Evolutionary conservation across 805 yeast species (phyloP).

Genomic region (Zygosaccharomyces rouxii): DNA sequence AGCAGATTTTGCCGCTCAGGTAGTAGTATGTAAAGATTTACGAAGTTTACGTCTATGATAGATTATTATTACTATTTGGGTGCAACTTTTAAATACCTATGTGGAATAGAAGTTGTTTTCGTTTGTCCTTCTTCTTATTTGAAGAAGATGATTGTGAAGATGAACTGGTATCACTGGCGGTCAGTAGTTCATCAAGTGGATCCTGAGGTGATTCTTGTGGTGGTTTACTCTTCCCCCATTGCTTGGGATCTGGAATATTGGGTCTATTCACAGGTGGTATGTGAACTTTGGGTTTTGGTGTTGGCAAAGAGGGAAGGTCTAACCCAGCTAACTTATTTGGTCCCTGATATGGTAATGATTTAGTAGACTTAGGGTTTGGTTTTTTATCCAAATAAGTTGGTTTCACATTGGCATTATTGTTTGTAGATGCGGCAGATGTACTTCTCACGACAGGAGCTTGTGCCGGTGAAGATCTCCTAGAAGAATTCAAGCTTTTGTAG

Average conservation of each 20-base stretch:
- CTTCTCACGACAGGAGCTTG: slow-evolving; percentile 13
- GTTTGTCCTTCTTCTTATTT: slow-evolving; percentile 41
- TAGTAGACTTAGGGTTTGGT: slow-evolving; percentile 19
- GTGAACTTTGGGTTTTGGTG: slow-evolving; percentile 28
- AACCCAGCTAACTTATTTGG: slow-evolving; percentile 20
- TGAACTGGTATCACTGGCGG: slow-evolving; percentile 9
- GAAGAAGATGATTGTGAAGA: slow-evolving; percentile 14
- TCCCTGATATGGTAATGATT: slow-evolving; percentile 14
- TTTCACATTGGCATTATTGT: slow-evolving; percentile 23
- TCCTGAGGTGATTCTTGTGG: neutral
- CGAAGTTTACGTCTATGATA: neutral
- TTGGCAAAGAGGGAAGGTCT: slow-evolving; percentile 48
- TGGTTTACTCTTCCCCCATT: slow-evolving; percentile 31
- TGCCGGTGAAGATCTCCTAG: slow-evolving; percentile 8
- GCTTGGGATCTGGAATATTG: slow-evolving; percentile 34
- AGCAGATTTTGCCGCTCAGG: slow-evolving; percentile 47
- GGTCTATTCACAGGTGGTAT: slow-evolving; percentile 58
- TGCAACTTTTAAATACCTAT: slow-evolving; percentile 40
- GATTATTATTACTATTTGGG: neutral
- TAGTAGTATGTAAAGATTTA: neutral
- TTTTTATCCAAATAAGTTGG: slow-evolving; percentile 33
- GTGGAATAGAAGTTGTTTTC: slow-evolving; percentile 51
- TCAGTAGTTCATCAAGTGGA: slow-evolving; percentile 14
- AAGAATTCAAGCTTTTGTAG: slow-evolving; percentile 8
- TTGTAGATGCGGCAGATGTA: slow-evolving; percentile 14